Evolutionary conservation across 2,329 filamentous ascomycete genomes (phyloP).

Genomic region (Microcyclosporella mali): DNA sequence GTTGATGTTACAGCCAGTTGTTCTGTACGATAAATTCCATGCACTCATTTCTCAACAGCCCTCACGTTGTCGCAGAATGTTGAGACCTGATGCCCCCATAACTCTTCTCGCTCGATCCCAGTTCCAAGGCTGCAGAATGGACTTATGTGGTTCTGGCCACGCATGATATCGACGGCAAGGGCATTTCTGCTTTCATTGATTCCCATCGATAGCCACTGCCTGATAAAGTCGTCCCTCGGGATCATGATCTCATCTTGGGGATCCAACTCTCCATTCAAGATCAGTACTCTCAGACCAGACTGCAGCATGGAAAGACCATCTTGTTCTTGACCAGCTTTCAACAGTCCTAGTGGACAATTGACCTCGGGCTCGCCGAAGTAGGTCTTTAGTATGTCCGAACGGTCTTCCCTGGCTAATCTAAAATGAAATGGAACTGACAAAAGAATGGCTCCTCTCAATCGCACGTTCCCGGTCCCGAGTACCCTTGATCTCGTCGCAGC

Average conservation of each 20-base stretch:
- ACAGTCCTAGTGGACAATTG: slow-evolving; percentile 19
- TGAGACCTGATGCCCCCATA: slow-evolving; percentile 22
- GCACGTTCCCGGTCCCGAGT: slow-evolving; percentile 6
- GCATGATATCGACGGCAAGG: slow-evolving; percentile 21
- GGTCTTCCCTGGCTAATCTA: slow-evolving; percentile 7
- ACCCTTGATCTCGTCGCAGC: slow-evolving; percentile 16
- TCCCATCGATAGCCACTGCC: slow-evolving; percentile 16
- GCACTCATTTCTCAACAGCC: slow-evolving; percentile 5
- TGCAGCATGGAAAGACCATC: slow-evolving; percentile 15
- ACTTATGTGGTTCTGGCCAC: slow-evolving; percentile 26
- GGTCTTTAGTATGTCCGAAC: slow-evolving; percentile 11
- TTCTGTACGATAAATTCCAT: too few species aligned
- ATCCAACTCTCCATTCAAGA: slow-evolving; percentile 24
- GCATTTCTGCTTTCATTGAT: slow-evolving; percentile 13
- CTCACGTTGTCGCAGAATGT: slow-evolving; percentile 20
- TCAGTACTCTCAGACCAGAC: slow-evolving; percentile 12
- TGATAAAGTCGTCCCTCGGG: slow-evolving; percentile 21
- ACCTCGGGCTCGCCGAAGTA: slow-evolving; percentile 21
- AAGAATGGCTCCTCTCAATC: slow-evolving; percentile 21
- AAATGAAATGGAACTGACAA: slow-evolving; percentile 26
- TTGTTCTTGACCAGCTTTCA: slow-evolving; percentile 12
- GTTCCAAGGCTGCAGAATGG: slow-evolving; percentile 19
- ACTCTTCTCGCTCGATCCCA: slow-evolving; percentile 22
- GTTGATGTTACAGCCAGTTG: too few species aligned
- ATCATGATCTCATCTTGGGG: slow-evolving; percentile 23